Conservation (phyloP, 768 basidiomycete species). For the Naganishia randhawae region DNA sequence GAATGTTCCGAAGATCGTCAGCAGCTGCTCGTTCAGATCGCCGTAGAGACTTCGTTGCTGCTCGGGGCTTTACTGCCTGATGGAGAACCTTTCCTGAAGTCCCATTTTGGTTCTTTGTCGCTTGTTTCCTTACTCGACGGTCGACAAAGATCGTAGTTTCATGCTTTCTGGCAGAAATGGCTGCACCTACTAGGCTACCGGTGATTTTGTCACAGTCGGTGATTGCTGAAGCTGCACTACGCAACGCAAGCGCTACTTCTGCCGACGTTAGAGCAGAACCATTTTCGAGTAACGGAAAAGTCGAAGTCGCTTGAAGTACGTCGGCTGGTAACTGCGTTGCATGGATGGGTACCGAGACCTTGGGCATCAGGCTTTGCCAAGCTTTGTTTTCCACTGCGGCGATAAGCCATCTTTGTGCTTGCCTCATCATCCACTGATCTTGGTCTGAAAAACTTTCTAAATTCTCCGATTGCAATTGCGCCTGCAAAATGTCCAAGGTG, state of each 20-base stretch:
- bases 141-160: background rate
- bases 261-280: background rate
- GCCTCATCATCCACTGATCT: background rate
- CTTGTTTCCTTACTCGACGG: background rate
- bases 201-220: background rate
- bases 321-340: background rate
- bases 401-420: background rate
- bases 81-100: no score
- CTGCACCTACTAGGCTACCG: background rate
- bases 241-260: background rate
- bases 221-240: background rate
- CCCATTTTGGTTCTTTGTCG: background rate
- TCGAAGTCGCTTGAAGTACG: background rate
- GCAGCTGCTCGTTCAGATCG: background rate
- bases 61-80: background rate
- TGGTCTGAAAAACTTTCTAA: slow-evolving; percentile 1
- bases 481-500: background rate
- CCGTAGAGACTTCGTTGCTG: background rate
- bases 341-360: background rate
- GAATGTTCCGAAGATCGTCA: background rate
- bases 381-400: background rate
- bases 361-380: background rate
- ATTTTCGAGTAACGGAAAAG: background rate
- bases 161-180: background rate
- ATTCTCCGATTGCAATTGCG: background rate